Conservation (phyloP, 2,329 filamentous ascomycete genomes). For the Orbilia javanica region DNA sequence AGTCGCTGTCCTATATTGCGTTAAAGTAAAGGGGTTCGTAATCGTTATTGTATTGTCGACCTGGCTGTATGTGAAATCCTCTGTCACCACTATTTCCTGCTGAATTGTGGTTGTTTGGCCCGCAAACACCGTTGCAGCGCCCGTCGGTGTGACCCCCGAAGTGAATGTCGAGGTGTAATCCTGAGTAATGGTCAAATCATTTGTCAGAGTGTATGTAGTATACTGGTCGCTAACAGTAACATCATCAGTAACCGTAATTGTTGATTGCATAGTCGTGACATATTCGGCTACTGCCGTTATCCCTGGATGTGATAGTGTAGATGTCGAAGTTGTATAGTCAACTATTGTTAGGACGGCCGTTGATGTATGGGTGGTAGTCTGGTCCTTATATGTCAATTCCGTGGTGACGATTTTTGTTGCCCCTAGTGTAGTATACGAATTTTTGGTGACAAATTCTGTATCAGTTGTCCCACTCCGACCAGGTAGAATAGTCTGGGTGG, state of each 20-base stretch:
- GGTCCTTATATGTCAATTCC: slow-evolving; percentile 21
- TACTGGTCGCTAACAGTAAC: slow-evolving; percentile 9
- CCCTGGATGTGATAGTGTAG: background rate
- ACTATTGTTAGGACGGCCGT: slow-evolving; percentile 11
- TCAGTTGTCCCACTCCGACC: slow-evolving; percentile 13
- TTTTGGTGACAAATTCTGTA: background rate
- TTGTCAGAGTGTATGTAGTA: slow-evolving; percentile 23
- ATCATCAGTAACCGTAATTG: slow-evolving; percentile 21
- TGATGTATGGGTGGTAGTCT: slow-evolving; percentile 16
- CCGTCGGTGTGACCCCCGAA: background rate
- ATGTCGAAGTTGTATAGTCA: slow-evolving; percentile 20
- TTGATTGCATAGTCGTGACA: slow-evolving; percentile 8
- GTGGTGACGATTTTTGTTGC: slow-evolving; percentile 16
- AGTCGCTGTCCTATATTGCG: slow-evolving; percentile 12
- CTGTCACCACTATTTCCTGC: slow-evolving; percentile 27
- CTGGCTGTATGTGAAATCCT: slow-evolving; percentile 34
- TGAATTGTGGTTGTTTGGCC: slow-evolving; percentile 27
- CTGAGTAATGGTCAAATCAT: slow-evolving; percentile 25
- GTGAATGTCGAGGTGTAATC: background rate
- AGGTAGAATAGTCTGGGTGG: slow-evolving; percentile 1
- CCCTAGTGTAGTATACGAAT: background rate
- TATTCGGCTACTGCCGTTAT: background rate
- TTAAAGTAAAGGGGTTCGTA: slow-evolving; percentile 26
- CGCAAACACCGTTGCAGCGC: background rate
- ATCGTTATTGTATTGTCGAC: slow-evolving; percentile 15